Conservation (phyloP, 495 filamentous ascomycete genomes). For the Pyrenopolyporus hunteri region DNA sequence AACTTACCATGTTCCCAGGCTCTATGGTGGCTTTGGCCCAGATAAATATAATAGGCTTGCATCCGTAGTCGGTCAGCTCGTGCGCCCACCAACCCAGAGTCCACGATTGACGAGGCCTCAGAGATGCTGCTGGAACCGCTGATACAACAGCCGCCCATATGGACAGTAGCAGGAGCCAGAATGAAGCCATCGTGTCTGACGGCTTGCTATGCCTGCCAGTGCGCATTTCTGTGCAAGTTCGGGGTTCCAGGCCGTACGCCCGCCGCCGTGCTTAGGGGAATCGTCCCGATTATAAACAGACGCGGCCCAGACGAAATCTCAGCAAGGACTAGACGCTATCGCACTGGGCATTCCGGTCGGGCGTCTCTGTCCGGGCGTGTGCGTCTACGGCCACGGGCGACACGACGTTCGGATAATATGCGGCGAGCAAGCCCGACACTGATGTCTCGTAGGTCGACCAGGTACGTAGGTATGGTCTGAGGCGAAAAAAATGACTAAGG, state of each 20-base stretch:
- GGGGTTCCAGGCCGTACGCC: background rate
- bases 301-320: conserved; percentile 15
- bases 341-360: conserved; percentile 12
- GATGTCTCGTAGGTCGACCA: conserved; percentile 2
- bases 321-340: conserved; percentile 7
- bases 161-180: conserved; percentile 15
- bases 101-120: conserved; percentile 36
- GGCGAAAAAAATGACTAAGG: conserved; percentile 25
- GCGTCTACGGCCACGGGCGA: background rate
- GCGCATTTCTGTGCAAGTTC: background rate
- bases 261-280: background rate
- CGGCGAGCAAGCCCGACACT: conserved; percentile 5
- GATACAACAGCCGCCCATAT: conserved; percentile 16
- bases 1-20: conserved; percentile 56
- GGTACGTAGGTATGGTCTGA: background rate
- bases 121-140: conserved; percentile 25
- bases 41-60: conserved; percentile 52
- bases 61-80: conserved; percentile 50
- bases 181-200: conserved; percentile 19
- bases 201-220: background rate
- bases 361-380: background rate
- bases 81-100: conserved; percentile 42
- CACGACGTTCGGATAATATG: conserved; percentile 13
- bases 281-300: conserved; percentile 3
- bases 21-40: conserved; percentile 58